phyloP scores from a whole-genome alignment of 1,284 basidiomycete genomes.

The Melampsora americana region DNA sequence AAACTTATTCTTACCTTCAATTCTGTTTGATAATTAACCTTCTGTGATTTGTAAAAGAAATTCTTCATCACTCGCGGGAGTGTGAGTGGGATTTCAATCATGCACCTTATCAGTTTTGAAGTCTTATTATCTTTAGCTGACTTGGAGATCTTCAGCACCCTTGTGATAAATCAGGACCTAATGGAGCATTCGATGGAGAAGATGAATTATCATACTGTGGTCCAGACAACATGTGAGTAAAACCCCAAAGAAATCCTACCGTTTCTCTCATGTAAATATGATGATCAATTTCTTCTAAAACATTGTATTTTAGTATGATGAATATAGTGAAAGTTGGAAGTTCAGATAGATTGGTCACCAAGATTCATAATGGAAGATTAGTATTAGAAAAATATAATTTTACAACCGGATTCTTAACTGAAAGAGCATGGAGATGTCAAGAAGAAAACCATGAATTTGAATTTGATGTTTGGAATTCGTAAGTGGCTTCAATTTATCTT shows the following conservation, averaged over 20 bases:
- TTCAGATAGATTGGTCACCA: constrained; percentile 16
- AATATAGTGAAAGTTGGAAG: constrained; percentile 30
- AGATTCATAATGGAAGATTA: constrained; percentile 31
- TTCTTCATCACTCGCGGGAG: constrained; percentile 37
- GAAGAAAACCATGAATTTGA: constrained; percentile 17
- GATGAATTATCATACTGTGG: constrained; percentile 35
- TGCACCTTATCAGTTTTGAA: not conserved
- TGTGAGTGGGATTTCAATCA: constrained; percentile 1
- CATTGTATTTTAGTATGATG: constrained; percentile 19
- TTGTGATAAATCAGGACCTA: constrained; percentile 22
- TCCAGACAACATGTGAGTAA: constrained; percentile 24
- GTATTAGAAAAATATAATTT: constrained; percentile 36
- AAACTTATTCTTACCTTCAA: not conserved
- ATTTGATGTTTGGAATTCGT: constrained; percentile 40
- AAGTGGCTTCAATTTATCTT: not conserved
- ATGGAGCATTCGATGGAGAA: constrained; percentile 22
- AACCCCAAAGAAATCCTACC: constrained; percentile 1
- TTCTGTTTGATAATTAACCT: not conserved
- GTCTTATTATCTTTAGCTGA: not conserved
- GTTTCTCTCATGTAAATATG: not conserved
- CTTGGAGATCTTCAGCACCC: not conserved
- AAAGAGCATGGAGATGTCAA: constrained; percentile 38
- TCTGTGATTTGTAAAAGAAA: constrained; percentile 22
- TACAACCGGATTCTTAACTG: constrained; percentile 13
- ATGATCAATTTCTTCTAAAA: not conserved